Evolutionary conservation across 1,284 basidiomycete species (phyloP).

Genomic region (Ustilago sp.): DNA sequence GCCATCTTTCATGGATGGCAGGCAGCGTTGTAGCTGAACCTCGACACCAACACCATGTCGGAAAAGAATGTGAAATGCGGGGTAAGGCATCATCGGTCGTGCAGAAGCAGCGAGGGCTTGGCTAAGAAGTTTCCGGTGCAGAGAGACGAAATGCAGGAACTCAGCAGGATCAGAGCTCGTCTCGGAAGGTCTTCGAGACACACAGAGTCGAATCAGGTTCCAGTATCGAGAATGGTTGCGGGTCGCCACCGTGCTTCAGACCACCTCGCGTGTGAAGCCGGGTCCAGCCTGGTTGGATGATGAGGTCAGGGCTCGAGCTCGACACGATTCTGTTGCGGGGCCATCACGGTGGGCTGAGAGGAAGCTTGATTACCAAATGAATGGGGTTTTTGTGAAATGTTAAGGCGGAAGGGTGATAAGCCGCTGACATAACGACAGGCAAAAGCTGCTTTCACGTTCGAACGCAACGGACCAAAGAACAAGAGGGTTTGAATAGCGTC

Average conservation of each 20-base stretch:
- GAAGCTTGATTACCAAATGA: neutral
- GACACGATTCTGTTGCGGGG: too few species aligned
- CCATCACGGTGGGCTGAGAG: neutral
- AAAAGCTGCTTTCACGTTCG: conserved; percentile 9
- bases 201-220: neutral
- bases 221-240: neutral
- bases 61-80: neutral
- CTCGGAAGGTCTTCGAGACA: conserved; percentile 1
- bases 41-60: neutral
- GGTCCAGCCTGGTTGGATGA: neutral
- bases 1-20: conserved; percentile 76
- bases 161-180: conserved; percentile 4
- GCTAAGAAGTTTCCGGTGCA: conserved; percentile 3
- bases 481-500: neutral
- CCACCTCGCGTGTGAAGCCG: neutral
- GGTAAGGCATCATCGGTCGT: neutral
- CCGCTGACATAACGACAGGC: neutral
- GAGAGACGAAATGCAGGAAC: neutral
- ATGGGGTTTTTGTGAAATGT: neutral
- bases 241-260: neutral
- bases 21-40: conserved; percentile 24
- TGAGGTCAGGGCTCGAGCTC: neutral
- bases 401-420: neutral
- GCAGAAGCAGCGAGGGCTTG: neutral
- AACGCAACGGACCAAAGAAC: neutral